phyloP scores from a whole-genome alignment of 2,329 filamentous ascomycete species.

The Exophiala aquamarina region DNA sequence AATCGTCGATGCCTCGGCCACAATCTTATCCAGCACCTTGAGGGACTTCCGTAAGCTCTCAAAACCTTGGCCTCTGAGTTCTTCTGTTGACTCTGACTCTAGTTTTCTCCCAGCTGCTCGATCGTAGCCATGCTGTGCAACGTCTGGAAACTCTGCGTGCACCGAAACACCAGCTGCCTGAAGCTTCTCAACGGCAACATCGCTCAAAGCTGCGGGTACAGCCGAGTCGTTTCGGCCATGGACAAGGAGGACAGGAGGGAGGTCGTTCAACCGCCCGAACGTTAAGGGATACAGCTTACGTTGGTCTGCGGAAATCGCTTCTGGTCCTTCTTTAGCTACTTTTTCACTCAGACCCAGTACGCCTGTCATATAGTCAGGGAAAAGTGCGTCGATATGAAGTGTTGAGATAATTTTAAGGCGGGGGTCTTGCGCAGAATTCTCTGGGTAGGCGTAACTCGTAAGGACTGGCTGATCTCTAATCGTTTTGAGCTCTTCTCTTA shows the following conservation, averaged over 20 bases:
- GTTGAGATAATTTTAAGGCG: conserved; percentile 1
- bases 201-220: not conserved
- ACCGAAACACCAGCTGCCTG: not conserved
- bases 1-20: not conserved
- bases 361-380: conserved; percentile 2
- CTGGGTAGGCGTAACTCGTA: not conserved
- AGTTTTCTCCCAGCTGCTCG: not conserved
- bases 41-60: not conserved
- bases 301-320: not conserved
- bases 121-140: conserved; percentile 2
- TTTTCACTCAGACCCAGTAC: not conserved
- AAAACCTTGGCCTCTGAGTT: not conserved
- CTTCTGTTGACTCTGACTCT: not conserved
- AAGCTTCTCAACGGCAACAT: not conserved
- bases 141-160: conserved; percentile 2
- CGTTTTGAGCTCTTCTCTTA: not conserved
- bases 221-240: conserved; percentile 4
- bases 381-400: not conserved
- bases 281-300: not conserved
- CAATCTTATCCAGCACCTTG: not conserved
- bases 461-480: not conserved
- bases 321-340: not conserved
- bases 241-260: not conserved
- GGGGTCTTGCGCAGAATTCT: not conserved
- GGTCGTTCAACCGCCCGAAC: not conserved